phyloP scores from a whole-genome alignment of 768 basidiomycete genomes.

The Tricholoma furcatifolium region DNA sequence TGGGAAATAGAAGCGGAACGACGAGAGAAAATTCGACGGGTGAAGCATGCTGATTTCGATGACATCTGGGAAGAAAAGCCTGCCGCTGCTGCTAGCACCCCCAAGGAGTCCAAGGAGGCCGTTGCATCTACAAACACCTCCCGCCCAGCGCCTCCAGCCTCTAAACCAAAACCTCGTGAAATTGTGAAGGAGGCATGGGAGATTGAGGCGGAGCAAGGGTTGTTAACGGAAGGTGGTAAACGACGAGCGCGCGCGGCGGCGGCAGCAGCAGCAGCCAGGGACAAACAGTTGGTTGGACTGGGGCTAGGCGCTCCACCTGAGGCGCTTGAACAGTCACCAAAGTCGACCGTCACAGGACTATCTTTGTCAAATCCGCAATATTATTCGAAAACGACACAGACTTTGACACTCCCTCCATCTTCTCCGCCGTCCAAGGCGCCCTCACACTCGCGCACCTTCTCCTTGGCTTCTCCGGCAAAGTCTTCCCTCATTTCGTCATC shows the following conservation, averaged over 20 bases:
- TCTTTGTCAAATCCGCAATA: constrained; percentile 57
- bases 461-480: constrained; percentile 38
- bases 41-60: constrained; percentile 28
- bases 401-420: constrained; percentile 65
- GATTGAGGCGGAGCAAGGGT: constrained; percentile 71
- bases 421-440: constrained; percentile 47
- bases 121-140: background rate
- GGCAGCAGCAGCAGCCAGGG: constrained; percentile 27
- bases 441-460: constrained; percentile 63
- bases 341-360: constrained; percentile 29
- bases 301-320: constrained; percentile 25
- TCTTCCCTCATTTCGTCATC: constrained; percentile 17
- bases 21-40: constrained; percentile 40
- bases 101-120: constrained; percentile 1
- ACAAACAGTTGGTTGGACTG: constrained; percentile 13
- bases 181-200: constrained; percentile 75
- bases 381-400: constrained; percentile 52
- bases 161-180: constrained; percentile 24
- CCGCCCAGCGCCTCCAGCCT: background rate
- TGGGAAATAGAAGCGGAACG: constrained; percentile 81
- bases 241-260: constrained; percentile 61
- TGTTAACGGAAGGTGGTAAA: constrained; percentile 72
- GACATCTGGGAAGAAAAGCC: constrained; percentile 26
- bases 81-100: background rate
- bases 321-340: constrained; percentile 16